Evolutionary conservation across 352 stramenopile genomes (phyloP), one percentile per base, ranked within the genome.

Genomic region (Pythium dissotocum): DNA sequence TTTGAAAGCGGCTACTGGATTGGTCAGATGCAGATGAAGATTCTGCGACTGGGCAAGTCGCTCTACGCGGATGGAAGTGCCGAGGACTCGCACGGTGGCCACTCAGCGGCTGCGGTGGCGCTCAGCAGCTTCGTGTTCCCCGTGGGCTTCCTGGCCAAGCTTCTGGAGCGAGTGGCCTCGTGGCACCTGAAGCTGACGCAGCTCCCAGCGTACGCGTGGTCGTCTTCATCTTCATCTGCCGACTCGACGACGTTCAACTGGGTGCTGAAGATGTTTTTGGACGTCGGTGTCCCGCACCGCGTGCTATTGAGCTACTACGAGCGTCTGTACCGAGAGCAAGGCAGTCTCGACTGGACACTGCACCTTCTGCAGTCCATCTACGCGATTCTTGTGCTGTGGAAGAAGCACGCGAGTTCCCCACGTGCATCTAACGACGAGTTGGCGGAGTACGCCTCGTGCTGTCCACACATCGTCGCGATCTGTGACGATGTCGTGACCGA

Each of bases 1-100:
- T 93, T 93, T 55, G 85, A 93, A 62, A 91, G 78, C 32, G 85
- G 86, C 5, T 78, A 87, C 44, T 94, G 86, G 86, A 93, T 94
- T 70, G 86, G 84, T 5, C 82, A 90, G 58, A 76, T 94, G 58
- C 86, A 94, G 69, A 81, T 79, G 63, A 91, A 92, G 57, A 64
- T 94, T 10, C 62, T 93, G 57, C 79, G 84, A 28, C 72, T 94
- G 32, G 86, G 86, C 68, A 91, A 91, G 71, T 79, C 83, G 49
- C 69, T 93, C 4, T 91, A 87, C 65, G 77, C 74, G n/a, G 80
- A 88, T 61, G 80, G 76, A 13, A 72, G 80, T 40, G 81, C 85
- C 52, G 68, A 67, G 8, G 82, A 90, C 58, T 65, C 75, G 12
- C 61, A 40, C 1, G 80, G 78, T 30, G 81, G 73, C 18, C 57